Evolutionary conservation across 805 yeast genomes (phyloP).

Genomic region (Lipomyces spencermartinsiae): DNA sequence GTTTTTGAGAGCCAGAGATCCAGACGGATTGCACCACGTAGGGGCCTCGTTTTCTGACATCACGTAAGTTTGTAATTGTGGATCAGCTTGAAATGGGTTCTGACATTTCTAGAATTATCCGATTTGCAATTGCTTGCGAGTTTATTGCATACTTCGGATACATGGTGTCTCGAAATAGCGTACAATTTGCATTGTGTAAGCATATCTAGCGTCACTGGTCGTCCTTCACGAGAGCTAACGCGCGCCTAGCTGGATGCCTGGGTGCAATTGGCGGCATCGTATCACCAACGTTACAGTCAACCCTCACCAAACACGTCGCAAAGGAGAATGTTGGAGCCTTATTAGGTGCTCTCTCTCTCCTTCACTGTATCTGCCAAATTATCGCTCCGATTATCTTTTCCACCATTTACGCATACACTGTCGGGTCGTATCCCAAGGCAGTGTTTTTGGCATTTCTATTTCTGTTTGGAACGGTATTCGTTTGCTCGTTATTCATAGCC

Average conservation of each 20-base stretch:
- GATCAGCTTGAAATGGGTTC: neutral
- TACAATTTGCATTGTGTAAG: slow-evolving; percentile 22
- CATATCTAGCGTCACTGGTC: neutral
- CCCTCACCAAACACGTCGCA: slow-evolving; percentile 35
- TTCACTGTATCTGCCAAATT: slow-evolving; percentile 31
- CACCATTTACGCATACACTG: slow-evolving; percentile 31
- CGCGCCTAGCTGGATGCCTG: slow-evolving; percentile 8
- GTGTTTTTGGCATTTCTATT: slow-evolving; percentile 15
- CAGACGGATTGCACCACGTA: slow-evolving; percentile 7
- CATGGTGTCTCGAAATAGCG: slow-evolving; percentile 13
- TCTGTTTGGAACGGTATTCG: slow-evolving; percentile 2
- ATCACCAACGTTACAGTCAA: slow-evolving; percentile 36
- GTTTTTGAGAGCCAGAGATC: slow-evolving; percentile 24
- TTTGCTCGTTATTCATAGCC: slow-evolving; percentile 9
- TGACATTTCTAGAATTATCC: slow-evolving; percentile 19
- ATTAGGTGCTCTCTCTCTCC: slow-evolving; percentile 35
- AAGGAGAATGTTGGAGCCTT: slow-evolving; percentile 33
- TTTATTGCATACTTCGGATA: slow-evolving; percentile 16
- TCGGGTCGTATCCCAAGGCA: slow-evolving; percentile 28
- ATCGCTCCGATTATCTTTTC: slow-evolving; percentile 34
- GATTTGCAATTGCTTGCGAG: slow-evolving; percentile 20
- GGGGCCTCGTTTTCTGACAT: slow-evolving; percentile 34
- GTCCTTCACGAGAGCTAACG: neutral
- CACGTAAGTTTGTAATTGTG: neutral
- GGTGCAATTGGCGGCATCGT: slow-evolving; percentile 32